Evolutionary conservation across 306 rosid genomes (phyloP), one percentile per base, ranked within the genome.

Genomic region (Cucurbita maxima): DNA sequence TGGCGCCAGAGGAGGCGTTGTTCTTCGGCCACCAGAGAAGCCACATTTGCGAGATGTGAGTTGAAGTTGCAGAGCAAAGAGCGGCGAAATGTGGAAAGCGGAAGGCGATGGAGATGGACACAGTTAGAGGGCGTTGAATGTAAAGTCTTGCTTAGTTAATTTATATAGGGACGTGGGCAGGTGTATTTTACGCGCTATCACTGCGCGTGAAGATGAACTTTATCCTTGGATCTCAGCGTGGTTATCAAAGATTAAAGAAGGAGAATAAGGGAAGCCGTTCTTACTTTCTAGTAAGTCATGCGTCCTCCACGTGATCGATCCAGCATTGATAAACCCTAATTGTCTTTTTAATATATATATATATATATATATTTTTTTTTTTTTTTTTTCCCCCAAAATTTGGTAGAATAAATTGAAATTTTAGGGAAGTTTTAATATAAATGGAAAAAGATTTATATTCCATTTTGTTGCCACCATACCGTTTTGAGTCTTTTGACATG

Each of bases 1-100:
- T 51, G 13, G 63, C 72, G 84, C 64, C 44, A 10, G 63, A 60
- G 84, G 72, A 18, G 44, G 47, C 74, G 76, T 34, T 84, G 75
- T 34, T 84, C 75, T 79, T 83, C 14, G 82, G 84, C 61, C 86
- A 82, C 71, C 78, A 72, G 15, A 82, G 75, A 58, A 79, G 83
- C 87, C 90, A 84, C 82, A 87, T 87, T 19, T 77, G 73, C 50
- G 78, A 13, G 59, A 62, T 76, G n/a, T 18, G 54, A 11, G 71
- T 38, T 34, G 68, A 34, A 58, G 63, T 25, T 5, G 63, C 4
- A 12, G 63, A 58, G 38, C 8, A 8, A 20, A 20, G 61, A 56
- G 43, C n/a, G 64, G 64, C 18, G n/a, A 30, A 37, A 30, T 12
- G 51, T 58, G 41, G 64, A 58, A 58, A 12, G 16, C 34, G 36